A percentile compares a stretch with the other conserved stretches of the same genome.
phyloP scores from a whole-genome alignment of 441 rosid species.

The Erodium moschatum region DNA sequence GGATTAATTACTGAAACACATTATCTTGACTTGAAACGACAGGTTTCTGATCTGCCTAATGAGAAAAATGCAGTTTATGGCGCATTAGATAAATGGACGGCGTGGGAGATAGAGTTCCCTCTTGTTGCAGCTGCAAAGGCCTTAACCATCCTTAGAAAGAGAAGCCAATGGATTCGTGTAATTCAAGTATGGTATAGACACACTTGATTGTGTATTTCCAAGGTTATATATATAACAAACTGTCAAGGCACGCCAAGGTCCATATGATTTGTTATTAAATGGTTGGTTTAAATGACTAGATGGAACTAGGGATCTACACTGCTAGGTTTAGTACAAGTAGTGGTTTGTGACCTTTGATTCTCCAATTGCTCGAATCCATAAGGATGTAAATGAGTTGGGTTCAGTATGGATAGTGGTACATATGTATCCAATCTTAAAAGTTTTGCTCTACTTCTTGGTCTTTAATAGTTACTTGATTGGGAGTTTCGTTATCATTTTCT shows the following conservation, averaged over 20 bases:
- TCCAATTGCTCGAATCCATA: too few species aligned
- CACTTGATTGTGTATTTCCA: background rate
- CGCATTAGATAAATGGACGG: constrained; percentile 69
- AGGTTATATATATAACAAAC: too few species aligned
- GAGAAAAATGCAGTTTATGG: constrained; percentile 72
- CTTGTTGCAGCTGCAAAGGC: constrained; percentile 56
- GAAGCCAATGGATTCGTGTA: constrained; percentile 56
- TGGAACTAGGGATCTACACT: too few species aligned
- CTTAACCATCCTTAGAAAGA: constrained; percentile 40
- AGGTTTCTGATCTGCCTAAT: constrained; percentile 68
- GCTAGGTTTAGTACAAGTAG: too few species aligned
- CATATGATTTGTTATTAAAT: background rate
- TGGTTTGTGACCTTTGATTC: too few species aligned
- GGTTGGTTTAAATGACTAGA: too few species aligned
- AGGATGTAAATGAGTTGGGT: too few species aligned
- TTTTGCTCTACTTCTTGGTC: background rate
- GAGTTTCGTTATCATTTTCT: background rate
- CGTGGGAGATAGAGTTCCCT: constrained; percentile 77
- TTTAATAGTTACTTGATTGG: background rate
- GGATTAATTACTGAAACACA: constrained; percentile 1
- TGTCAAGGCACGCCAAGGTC: too few species aligned
- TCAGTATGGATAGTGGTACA: too few species aligned
- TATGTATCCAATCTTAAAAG: background rate
- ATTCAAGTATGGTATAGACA: constrained; percentile 49
- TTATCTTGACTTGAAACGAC: constrained; percentile 12